Conservation (phyloP, 1,284 basidiomycete species). For the Trametes sp. region DNA sequence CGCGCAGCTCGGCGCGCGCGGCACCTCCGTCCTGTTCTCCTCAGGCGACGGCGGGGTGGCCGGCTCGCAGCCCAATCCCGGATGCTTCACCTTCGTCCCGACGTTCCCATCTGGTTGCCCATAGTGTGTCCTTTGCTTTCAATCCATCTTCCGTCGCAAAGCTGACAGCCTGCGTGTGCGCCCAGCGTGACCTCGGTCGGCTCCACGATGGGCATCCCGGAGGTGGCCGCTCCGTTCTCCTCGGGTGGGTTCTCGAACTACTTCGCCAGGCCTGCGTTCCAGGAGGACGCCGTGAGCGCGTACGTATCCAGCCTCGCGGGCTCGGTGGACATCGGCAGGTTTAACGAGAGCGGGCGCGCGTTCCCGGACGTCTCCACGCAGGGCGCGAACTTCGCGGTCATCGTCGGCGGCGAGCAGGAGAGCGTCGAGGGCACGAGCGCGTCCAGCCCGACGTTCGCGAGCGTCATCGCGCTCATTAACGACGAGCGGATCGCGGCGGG, state of each 20-base stretch:
- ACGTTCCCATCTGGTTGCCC: slow-evolving; percentile 67
- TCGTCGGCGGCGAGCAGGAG: slow-evolving; percentile 40
- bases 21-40: slow-evolving; percentile 39
- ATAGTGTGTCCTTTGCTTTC: no score
- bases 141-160: slow-evolving; percentile 60
- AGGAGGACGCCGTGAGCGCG: slow-evolving; percentile 43
- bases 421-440: slow-evolving; percentile 56
- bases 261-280: slow-evolving; percentile 51
- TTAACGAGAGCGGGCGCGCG: slow-evolving; percentile 38
- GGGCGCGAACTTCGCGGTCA: slow-evolving; percentile 32
- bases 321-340: slow-evolving; percentile 33
- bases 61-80: slow-evolving; percentile 58
- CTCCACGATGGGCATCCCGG: slow-evolving; percentile 49
- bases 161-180: neutral
- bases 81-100: slow-evolving; percentile 61
- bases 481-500: slow-evolving; percentile 52
- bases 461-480: slow-evolving; percentile 62
- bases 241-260: slow-evolving; percentile 56
- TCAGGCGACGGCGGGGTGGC: slow-evolving; percentile 74
- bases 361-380: slow-evolving; percentile 38
- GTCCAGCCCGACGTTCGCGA: slow-evolving; percentile 57
- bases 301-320: slow-evolving; percentile 36
- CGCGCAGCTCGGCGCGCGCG: slow-evolving; percentile 64
- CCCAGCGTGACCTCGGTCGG: neutral
- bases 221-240: slow-evolving; percentile 53